phyloP scores from a whole-genome alignment of 495 filamentous ascomycete species.

The Stereocaulon alpinum region DNA sequence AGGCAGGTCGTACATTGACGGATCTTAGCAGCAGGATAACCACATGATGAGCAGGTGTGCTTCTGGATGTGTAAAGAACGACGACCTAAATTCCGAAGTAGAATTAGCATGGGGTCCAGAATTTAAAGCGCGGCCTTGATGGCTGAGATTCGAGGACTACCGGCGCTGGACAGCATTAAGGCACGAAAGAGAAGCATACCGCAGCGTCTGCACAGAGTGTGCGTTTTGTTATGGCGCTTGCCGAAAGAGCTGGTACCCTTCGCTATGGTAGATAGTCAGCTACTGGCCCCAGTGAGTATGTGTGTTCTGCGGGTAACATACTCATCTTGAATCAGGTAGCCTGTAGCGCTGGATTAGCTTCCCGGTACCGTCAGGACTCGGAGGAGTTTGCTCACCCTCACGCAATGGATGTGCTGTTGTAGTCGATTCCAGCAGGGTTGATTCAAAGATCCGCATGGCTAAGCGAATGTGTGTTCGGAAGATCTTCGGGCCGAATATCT shows the following conservation, averaged over 20 bases:
- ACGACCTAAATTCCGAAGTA: slow-evolving; percentile 46
- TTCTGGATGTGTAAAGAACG: slow-evolving; percentile 99
- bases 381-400: neutral
- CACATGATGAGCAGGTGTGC: slow-evolving; percentile 93
- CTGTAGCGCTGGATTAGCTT: slow-evolving; percentile 16
- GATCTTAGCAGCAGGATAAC: slow-evolving; percentile 93
- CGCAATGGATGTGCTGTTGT: neutral
- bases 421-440: neutral
- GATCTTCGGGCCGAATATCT: neutral
- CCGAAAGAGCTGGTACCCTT: slow-evolving; percentile 97
- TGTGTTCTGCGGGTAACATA: slow-evolving; percentile 34
- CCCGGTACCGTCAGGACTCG: neutral
- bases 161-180: neutral
- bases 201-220: slow-evolving; percentile 98
- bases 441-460: slow-evolving; percentile 8
- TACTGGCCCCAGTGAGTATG: neutral
- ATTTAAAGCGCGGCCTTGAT: neutral
- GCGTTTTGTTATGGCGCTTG: slow-evolving; percentile 99
- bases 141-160: neutral
- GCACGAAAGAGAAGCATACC: slow-evolving; percentile 45
- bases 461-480: neutral
- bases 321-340: slow-evolving; percentile 57
- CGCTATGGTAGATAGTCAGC: slow-evolving; percentile 35
- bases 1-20: slow-evolving; percentile 74
- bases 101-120: neutral